Base-by-base conservation (phyloP, 2,329 filamentous ascomycete species). In the Monilinia aucupariae region DNA sequence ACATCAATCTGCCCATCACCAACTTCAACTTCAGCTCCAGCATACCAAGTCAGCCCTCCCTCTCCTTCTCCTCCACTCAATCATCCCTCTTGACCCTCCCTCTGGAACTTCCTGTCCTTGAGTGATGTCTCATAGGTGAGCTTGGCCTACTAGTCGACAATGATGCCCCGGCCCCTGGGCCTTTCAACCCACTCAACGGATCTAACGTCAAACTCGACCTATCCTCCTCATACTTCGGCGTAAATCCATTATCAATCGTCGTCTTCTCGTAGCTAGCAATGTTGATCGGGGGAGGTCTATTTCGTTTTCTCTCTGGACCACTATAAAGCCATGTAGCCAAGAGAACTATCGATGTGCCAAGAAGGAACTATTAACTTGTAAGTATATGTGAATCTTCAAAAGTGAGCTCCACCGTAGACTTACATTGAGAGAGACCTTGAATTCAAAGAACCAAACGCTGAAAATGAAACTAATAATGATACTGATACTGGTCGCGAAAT, bases 401-500 rank as follows among this genome's bases (percentile, higher is more conserved):
- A 56, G 12, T 52, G 13, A 12, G 10, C 25, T 7, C 27, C 45
- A 30, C 20, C 20, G 9, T 39, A 22, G 22, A 80, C 89, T 78
- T 82, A 96, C 91, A 68, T 85, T 84, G 32, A 81, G 71, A 0
- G 88, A 90, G 50, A 94, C 82, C 54, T 85, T 77, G 68, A 96
- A 91, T 56, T 92, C 83, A 74, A 97, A 96, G 68, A 96, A 88
- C 76, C 85, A 87, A 1, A 96, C 83, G 72, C 92, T 96, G 59
- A 90, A 90, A 17, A 97, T 68, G 67, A 92, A 92, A 73, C 90
- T 96, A 56, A 97, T 78, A 62, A 97, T 80, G 66, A 97, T 96
- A 72, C 91, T 96, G 66, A 96, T 90, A 71, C 90, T 94, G 6
- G 92, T 93, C 5, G 93, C 92, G 76, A 96, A 92, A 74, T 94